phyloP scores from a whole-genome alignment of 1,139 yeast genomes.

The Suhomyces chickasaworum region DNA sequence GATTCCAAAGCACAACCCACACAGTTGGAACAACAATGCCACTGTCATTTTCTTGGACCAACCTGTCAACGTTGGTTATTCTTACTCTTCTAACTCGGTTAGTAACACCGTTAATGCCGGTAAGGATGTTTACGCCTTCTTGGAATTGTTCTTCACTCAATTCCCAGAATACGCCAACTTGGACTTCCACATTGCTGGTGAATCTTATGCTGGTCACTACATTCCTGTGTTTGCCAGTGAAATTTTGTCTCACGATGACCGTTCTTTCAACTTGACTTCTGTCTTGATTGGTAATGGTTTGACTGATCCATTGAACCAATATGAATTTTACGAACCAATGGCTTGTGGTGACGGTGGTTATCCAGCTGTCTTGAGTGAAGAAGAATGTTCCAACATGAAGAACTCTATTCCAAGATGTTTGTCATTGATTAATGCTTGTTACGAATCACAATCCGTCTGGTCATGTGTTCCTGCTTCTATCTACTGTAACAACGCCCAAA shows the following conservation, averaged over 20 bases:
- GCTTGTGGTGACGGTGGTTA: slow-evolving; percentile 96
- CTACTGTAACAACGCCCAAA: slow-evolving; percentile 84
- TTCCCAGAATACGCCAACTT: slow-evolving; percentile 78
- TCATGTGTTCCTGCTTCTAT: slow-evolving; percentile 92
- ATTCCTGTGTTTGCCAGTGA: slow-evolving; percentile 92
- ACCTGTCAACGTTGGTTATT: slow-evolving; percentile 92
- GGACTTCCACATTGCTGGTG: slow-evolving; percentile 95
- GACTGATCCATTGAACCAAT: slow-evolving; percentile 89
- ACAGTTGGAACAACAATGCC: slow-evolving; percentile 88
- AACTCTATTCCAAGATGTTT: slow-evolving; percentile 79
- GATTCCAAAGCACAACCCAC: slow-evolving; percentile 73
- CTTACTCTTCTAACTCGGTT: slow-evolving; percentile 67
- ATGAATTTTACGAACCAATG: slow-evolving; percentile 91
- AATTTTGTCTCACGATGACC: slow-evolving; percentile 73
- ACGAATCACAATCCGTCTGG: slow-evolving; percentile 75
- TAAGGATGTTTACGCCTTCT: slow-evolving; percentile 87
- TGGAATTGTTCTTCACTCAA: slow-evolving; percentile 85
- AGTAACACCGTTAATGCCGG: slow-evolving; percentile 87
- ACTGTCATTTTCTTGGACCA: slow-evolving; percentile 91
- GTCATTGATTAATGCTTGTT: slow-evolving; percentile 77
- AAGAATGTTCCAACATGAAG: slow-evolving; percentile 78
- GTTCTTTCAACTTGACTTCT: slow-evolving; percentile 81
- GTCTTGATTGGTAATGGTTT: slow-evolving; percentile 95
- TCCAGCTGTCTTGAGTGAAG: slow-evolving; percentile 74
- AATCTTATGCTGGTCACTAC: slow-evolving; percentile 98